Conservation (phyloP, 2,329 filamentous ascomycete species). For the Claviceps sp. region DNA sequence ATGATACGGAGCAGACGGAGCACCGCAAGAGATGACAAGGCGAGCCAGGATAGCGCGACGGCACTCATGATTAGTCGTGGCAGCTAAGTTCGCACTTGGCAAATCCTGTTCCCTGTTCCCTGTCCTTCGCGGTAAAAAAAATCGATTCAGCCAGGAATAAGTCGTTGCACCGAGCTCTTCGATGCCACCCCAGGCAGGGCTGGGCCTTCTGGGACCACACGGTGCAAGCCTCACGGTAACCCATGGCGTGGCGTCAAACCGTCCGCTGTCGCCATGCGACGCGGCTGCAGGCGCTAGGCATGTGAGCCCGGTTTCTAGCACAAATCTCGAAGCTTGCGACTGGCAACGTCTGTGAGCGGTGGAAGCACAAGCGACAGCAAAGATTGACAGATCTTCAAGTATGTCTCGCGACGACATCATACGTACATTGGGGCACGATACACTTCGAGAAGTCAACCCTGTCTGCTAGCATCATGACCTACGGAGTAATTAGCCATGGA, state of each 20-base stretch:
- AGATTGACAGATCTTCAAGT: neutral
- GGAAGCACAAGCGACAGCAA: neutral
- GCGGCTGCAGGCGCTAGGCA: neutral
- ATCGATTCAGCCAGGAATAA: conserved; percentile 1
- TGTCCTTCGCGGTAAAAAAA: conserved; percentile 3
- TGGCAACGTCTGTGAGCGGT: conserved; percentile 1
- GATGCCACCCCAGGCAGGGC: conserved; percentile 8
- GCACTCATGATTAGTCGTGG: no score
- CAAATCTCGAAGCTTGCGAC: conserved; percentile 4
- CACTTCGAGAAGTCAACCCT: neutral
- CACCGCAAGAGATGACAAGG: conserved; percentile 2
- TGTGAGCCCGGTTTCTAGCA: neutral
- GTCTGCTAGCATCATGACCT: neutral
- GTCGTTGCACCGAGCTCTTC: conserved; percentile 7
- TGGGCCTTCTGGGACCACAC: conserved; percentile 3
- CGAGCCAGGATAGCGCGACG: neutral
- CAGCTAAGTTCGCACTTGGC: neutral
- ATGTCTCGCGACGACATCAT: neutral
- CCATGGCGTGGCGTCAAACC: conserved; percentile 6
- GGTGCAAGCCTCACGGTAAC: neutral
- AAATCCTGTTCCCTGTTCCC: neutral
- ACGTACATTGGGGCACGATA: neutral
- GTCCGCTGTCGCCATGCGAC: neutral
- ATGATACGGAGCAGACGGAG: neutral
- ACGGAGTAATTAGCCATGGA: neutral